Evolutionary conservation across 768 basidiomycete species (phyloP), one percentile per base, ranked within the genome.

Genomic region (Trametes elegans): DNA sequence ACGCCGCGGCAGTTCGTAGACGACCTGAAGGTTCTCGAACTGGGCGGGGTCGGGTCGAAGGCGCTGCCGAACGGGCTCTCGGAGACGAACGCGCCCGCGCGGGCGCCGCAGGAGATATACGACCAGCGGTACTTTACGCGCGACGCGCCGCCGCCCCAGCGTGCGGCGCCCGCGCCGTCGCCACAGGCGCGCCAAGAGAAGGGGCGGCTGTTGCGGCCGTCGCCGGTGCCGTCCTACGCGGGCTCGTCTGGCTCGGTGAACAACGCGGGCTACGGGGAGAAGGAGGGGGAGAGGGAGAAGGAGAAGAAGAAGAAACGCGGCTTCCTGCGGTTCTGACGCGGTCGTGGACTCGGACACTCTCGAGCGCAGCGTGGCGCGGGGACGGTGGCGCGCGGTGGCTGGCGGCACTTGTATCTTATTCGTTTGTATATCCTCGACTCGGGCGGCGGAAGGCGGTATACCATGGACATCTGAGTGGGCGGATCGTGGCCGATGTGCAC

Each of bases 1-100:
- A 93, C 91, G 1, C 95, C 97, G 2, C 83, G 85, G 31, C 75
- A 83, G 24, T 96, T 97, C 67, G 73, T 95, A 43, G 87, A 88
- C 55, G 93, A 98, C 67, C 77, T 98, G 53, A 89, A 89, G 68
- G 84, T 88, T 18, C 77, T 99, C 14, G 93, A 93, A 39, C 74
- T 93, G 27, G 84, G 85, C n/a, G 94, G 95, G 7, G 82, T 89
- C 19, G 94, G 93, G 18, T 92, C 89, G 6, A 77, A 76, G 50
- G 78, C 83, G 14, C 58, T 83, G 27, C 88, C 88, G 5, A 90
- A 89, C 59, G 90, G 90, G 9, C 68, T 90, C 8, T 72, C 76
- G 26, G 80, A 83, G 42, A 67, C 70, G 31, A 71, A 67, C 42
- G 74, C 71, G 46, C 64, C 70, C 7, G 76, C 77, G 21, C 74